Percentiles rank a stretch among this genome's conserved stretches.
Conservation (phyloP, 2,329 filamentous ascomycete species). For the Lachnellula hyalina region DNA sequence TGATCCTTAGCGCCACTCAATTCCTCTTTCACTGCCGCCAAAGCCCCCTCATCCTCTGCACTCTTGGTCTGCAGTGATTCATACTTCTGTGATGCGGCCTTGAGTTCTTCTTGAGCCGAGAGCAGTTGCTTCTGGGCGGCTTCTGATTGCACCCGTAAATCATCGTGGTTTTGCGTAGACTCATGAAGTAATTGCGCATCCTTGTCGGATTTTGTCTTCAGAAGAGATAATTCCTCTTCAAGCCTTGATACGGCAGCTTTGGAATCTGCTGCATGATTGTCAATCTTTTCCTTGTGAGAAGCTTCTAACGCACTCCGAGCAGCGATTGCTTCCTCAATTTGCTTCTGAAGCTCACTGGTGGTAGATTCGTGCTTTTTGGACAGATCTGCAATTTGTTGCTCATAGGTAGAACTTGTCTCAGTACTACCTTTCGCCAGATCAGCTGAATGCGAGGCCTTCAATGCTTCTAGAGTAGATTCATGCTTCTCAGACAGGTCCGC, state of each 20-base stretch:
- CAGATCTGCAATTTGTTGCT: slow-evolving; percentile 45
- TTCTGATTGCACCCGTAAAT: slow-evolving; percentile 45
- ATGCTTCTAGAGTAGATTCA: slow-evolving; percentile 40
- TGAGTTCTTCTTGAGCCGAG: slow-evolving; percentile 33
- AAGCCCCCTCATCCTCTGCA: slow-evolving; percentile 37
- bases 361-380: slow-evolving; percentile 45
- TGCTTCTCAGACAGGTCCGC: slow-evolving; percentile 49
- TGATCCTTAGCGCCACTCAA: slow-evolving; percentile 37
- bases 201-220: slow-evolving; percentile 43
- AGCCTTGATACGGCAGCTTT: slow-evolving; percentile 43
- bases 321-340: slow-evolving; percentile 48
- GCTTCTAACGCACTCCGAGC: slow-evolving; percentile 42
- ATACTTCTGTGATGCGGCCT: slow-evolving; percentile 17
- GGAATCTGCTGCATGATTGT: slow-evolving; percentile 41
- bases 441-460: slow-evolving; percentile 47
- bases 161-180: slow-evolving; percentile 38
- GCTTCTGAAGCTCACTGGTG: slow-evolving; percentile 46
- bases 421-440: slow-evolving; percentile 44
- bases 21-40: slow-evolving; percentile 35
- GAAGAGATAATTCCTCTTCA: slow-evolving; percentile 46
- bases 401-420: slow-evolving; percentile 40
- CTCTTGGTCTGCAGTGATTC: slow-evolving; percentile 41
- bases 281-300: slow-evolving; percentile 40
- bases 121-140: slow-evolving; percentile 36
- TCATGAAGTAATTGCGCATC: slow-evolving; percentile 15